These are phyloP conservation scores for Cavenderia fasciculata DNA, from an alignment of 78 protist genomes.

Conservation along the genomic window DNA sequence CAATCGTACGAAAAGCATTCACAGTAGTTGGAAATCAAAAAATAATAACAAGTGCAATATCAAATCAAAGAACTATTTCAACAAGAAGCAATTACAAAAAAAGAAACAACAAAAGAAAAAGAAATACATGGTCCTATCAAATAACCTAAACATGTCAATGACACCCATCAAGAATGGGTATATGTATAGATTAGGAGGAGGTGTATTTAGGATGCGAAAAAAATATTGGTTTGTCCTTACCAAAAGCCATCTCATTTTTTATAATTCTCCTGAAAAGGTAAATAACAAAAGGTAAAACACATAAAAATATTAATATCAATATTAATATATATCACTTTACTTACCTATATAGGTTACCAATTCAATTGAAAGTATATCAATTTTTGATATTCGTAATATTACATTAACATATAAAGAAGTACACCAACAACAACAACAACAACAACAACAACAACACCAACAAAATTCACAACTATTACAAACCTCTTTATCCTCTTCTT, in stretches of 20 bases:
- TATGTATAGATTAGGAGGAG: constrained; percentile 54
- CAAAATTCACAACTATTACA: no score
- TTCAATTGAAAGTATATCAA: constrained; percentile 47
- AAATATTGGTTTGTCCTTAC: constrained; percentile 68
- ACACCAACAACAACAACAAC: constrained; percentile 29
- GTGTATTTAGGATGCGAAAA: constrained; percentile 49
- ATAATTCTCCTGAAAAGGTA: constrained; percentile 68
- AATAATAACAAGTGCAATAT: no score
- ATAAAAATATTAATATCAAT: not conserved
- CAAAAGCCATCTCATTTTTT: constrained; percentile 38
- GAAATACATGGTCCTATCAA: no score
- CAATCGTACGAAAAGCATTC: no score
- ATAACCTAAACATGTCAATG: no score
- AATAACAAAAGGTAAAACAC: not conserved
- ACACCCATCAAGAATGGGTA: constrained; percentile 61
- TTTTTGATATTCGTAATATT: constrained; percentile 37
- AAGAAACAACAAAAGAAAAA: no score
- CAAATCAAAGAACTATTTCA: no score
- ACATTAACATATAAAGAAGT: constrained; percentile 46
- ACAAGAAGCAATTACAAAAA: no score
- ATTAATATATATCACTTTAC: not conserved
- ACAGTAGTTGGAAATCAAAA: no score
- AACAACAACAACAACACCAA: no score
- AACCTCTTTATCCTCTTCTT: no score
- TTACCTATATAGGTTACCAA: constrained; percentile 2